Evolutionary conservation across 1,139 yeast genomes (phyloP).

Genomic region (Blastobotrys raffinosifermentans): DNA sequence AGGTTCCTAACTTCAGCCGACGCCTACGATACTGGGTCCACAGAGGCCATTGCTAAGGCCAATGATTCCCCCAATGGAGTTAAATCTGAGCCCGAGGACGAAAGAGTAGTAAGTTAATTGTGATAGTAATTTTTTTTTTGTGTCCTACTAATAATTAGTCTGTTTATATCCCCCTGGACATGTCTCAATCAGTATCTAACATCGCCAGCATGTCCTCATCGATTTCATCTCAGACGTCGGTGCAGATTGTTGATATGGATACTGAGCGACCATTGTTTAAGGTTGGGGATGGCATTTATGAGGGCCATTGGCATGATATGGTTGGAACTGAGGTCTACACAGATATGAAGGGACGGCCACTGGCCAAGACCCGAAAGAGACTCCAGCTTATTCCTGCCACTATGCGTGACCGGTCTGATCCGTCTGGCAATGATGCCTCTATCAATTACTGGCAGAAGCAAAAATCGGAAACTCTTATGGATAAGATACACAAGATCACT

Average conservation of each 20-base stretch:
- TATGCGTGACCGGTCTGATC: conserved; percentile 1
- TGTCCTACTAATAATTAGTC: conserved; percentile 12
- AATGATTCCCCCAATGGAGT: no score
- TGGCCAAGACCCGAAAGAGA: conserved; percentile 22
- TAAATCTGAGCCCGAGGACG: no score
- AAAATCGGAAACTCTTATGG: conserved; percentile 18
- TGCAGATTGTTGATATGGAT: conserved; percentile 51
- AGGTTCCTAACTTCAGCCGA: conserved; percentile 22
- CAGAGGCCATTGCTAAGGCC: conserved; percentile 67
- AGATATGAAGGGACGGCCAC: conserved; percentile 21
- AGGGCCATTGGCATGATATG: conserved; percentile 71
- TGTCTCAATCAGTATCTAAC: conserved; percentile 15
- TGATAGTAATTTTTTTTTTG: conserved; percentile 8
- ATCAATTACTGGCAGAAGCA: conserved; percentile 3
- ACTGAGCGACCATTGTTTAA: conserved; percentile 47
- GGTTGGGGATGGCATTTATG: conserved; percentile 52
- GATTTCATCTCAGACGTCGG: conserved; percentile 30
- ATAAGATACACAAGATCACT: conserved; percentile 23
- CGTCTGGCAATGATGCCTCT: background rate
- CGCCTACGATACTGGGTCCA: conserved; percentile 70
- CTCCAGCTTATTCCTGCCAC: conserved; percentile 15
- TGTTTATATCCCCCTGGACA: conserved; percentile 25
- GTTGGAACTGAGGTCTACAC: conserved; percentile 74
- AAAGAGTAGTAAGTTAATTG: conserved; percentile 20
- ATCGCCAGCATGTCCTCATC: conserved; percentile 7